Base-by-base conservation (phyloP, 345 rosid species). In the Murraya koenigii region DNA sequence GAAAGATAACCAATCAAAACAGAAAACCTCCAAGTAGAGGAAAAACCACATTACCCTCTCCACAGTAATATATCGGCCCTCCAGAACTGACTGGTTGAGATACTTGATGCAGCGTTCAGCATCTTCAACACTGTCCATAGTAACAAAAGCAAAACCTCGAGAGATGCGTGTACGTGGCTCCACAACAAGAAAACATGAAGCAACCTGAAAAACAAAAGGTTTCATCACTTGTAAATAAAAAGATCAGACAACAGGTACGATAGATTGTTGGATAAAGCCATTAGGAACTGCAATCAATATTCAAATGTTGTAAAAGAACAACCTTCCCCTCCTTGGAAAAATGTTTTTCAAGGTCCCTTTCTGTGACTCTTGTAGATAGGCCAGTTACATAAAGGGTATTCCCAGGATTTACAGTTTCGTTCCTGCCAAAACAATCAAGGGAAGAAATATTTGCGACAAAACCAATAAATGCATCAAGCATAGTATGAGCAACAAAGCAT, bases 271-370 rank as follows among this genome's bases (percentile, higher is more conserved):
- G 15, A 33, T 32, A 35, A 66, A 60, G 26, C n/a, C 25, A 64
- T 49, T 32, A 30, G 17, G 26, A 72, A 79, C 26, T 39, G 6
- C 30, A 56, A 76, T 20, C 15, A 80, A 63, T 11, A 58, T 17
- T 30, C 33, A 25, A 63, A 10, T 26, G 9, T n/a, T 36, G 41
- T n/a, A 14, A 82, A 70, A n/a, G 55, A 25, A 79, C 8, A 44
- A 96, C 99, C 98, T 96, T 96, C 77, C 99, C 99, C 83, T 96
- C 99, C 90, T 91, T 96, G 7, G 97, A 82, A 87, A 96, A 96
- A 84, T 96, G 99, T 23, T 95, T 90, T 81, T 94, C 94, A 9
- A 96, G 95, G 33, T 90, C 97, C 87, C 91, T 89, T 65, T 96
- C 95, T 0, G 95, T 87, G 67, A 96, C 99, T 75, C 98, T 90